Evolutionary conservation across 306 rosid species (phyloP), one percentile per base, ranked within the genome.

Genomic region (Rosa persica): DNA sequence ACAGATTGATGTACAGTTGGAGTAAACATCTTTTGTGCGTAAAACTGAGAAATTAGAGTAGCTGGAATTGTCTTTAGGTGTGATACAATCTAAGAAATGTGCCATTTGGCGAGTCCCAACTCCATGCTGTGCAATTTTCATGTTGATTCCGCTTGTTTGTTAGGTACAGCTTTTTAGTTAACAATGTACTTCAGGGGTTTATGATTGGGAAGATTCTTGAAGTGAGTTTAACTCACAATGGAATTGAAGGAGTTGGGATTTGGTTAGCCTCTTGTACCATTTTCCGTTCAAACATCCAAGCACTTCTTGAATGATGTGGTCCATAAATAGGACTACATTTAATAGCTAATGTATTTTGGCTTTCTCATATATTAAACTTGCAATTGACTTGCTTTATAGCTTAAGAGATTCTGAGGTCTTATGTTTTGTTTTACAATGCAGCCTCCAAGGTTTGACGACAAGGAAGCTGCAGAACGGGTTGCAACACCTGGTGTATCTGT

Each of bases 401-500:
- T 38, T 38, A 10, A 30, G 39, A 49, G 73, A 13, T 57, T 46
- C 44, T 72, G 57, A 65, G 36, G 46, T 64, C 5, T 36, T 66
- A 51, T 66, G 4, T 70, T 75, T 75, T 15, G 23, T 78, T 34
- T 71, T 76, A 40, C 64, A 74, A 67, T 89, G 82, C 93, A 95
- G 98, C 98, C 98, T 83, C 98, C 98, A 42, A 91, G 90, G 75
- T 95, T 86, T 76, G 98, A 92, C 79, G 93, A 92, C 72, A 89
- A 78, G 80, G 98, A 95, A 83, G 89, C 97, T 62, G 95, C 91
- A 80, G 98, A 95, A 77, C 86, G 98, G 43, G 98, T 93, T 70
- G 93, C 87, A 73, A 44, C 82, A 20, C 96, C 98, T 72, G 98
- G 98, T 79, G 73, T 90, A 74, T 92, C 96, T 65, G 93, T 95